Evolutionary conservation across 192 early-diverging fungal genomes (phyloP).

Genomic region (Tieghemiomyces parasiticus): DNA sequence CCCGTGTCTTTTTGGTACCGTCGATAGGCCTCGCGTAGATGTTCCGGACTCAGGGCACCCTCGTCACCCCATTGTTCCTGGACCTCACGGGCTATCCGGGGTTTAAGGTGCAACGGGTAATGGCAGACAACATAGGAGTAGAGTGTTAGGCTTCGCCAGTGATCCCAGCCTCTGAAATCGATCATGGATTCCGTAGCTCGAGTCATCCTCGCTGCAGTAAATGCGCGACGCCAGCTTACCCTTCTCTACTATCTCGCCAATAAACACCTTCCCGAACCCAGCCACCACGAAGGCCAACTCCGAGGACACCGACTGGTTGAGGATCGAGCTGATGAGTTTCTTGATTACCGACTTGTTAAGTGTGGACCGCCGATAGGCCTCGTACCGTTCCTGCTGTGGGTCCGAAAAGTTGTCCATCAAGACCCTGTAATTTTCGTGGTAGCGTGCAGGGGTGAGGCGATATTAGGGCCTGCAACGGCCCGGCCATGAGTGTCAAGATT

Average conservation of each 20-base stretch:
- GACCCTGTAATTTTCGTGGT: constrained; percentile 19
- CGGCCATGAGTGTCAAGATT: background rate
- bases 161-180: background rate
- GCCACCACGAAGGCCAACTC: constrained; percentile 70
- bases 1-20: constrained; percentile 42
- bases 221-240: constrained; percentile 19
- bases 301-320: constrained; percentile 55
- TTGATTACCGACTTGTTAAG: constrained; percentile 64
- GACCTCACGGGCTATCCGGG: constrained; percentile 46
- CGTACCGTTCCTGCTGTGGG: constrained; percentile 63
- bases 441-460: background rate
- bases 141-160: background rate
- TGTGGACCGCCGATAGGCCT: constrained; percentile 61
- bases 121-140: background rate
- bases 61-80: constrained; percentile 64
- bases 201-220: background rate
- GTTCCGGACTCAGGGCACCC: constrained; percentile 65
- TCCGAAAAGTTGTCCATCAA: constrained; percentile 50
- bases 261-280: constrained; percentile 82
- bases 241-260: constrained; percentile 77
- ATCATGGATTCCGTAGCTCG: background rate
- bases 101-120: constrained; percentile 2
- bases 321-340: constrained; percentile 44
- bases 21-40: constrained; percentile 73
- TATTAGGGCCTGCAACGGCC: background rate